Evolutionary conservation across 2,329 filamentous ascomycete species (phyloP).

Genomic region (Diaporthe destruens): DNA sequence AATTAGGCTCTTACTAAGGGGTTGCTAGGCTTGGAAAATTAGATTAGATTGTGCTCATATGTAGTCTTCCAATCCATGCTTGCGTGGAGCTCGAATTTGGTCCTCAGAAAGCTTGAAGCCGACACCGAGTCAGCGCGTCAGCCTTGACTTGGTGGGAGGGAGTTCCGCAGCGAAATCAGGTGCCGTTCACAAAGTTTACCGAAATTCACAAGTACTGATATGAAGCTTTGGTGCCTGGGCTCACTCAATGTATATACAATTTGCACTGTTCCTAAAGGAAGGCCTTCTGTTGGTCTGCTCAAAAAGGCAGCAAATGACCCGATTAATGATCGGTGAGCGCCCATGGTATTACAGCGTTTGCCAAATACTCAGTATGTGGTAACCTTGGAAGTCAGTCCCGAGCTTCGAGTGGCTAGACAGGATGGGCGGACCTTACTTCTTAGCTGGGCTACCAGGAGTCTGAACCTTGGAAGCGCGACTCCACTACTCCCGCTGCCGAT

Average conservation of each 20-base stretch:
- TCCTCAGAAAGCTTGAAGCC: slow-evolving; percentile 13
- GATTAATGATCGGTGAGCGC: neutral
- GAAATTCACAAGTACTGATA: neutral
- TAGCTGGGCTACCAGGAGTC: neutral
- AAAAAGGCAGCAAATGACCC: neutral
- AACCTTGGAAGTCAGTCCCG: neutral
- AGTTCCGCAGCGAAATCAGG: neutral
- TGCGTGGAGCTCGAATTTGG: slow-evolving; percentile 26
- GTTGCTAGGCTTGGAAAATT: slow-evolving; percentile 6
- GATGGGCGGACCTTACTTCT: neutral
- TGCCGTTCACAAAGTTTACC: neutral
- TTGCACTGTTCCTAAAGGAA: neutral
- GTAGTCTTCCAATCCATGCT: slow-evolving; percentile 4
- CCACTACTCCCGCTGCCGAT: neutral
- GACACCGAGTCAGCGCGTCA: slow-evolving; percentile 7
- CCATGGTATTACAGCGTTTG: neutral
- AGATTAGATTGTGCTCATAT: slow-evolving; percentile 15
- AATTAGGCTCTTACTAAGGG: too few relatives aligned
- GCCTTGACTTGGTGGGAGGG: neutral
- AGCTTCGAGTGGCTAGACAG: neutral
- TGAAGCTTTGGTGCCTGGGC: neutral
- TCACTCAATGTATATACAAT: neutral
- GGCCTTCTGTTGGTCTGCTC: neutral
- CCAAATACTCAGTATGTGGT: too few relatives aligned
- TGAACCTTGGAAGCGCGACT: neutral